Base-by-base conservation (phyloP, 441 rosid genomes). In the Jatropha multifida region DNA sequence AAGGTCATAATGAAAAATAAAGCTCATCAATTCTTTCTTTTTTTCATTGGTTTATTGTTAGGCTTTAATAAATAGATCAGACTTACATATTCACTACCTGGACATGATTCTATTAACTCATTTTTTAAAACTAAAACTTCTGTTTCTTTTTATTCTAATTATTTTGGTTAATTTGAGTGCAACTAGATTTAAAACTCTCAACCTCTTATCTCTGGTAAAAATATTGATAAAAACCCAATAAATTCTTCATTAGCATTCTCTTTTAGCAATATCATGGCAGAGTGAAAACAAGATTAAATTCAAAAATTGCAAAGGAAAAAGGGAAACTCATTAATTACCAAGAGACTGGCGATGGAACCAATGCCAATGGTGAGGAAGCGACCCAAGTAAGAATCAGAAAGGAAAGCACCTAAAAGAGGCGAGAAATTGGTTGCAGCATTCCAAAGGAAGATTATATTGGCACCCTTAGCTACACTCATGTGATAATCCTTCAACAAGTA, bases 311-410 rank as follows among this genome's bases (percentile, higher is more conserved):
- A 65, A 69, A n/a, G 13, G 2, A n/a, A 15, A 55, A 18, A 56
- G 18, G 11, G 61, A 56, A 56, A 56, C 10, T 44, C n/a, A 20
- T 56, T n/a, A 69, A 1, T 78, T 87, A 92, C 96, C 90, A 88
- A 63, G 70, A 92, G 80, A 69, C 91, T 86, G 76, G 77, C 74
- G 82, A 90, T 72, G 68, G 98, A 89, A 46, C 90, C 94, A 37
- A 88, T 79, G 62, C 82, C 82, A 77, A 94, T 90, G 85, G 91
- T 87, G 75, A 84, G 86, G 78, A 83, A 94, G 18, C 96, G 94
- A 79, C 98, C 96, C 76, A 94, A 76, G 72, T 83, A 90, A 1
- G 97, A 87, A 88, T 94, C 98, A 51, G 96, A 84, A 66, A 94
- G 73, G 26, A 92, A 83, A 82, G 97, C 97, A 11, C 94, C 97